Base-by-base conservation (phyloP, 2,329 filamentous ascomycete genomes). In the Hymenoscyphus scutula region DNA sequence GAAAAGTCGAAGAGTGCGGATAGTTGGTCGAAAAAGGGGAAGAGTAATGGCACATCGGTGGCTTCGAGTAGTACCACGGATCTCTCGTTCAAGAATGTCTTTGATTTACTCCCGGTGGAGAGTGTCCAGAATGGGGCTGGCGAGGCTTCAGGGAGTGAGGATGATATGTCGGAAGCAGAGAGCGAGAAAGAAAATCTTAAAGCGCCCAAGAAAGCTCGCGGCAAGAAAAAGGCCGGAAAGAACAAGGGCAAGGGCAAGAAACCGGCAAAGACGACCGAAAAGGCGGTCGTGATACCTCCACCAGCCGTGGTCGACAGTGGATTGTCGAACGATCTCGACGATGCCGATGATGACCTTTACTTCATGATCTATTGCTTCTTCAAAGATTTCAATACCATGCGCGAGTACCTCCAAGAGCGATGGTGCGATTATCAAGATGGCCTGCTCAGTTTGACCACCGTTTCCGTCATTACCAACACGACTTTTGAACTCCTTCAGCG, bases 351-450 rank as follows among this genome's bases (percentile, higher is more conserved):
- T 5, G 72, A 75, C 34, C 57, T 71, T 41, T 74, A 73, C 64
- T 73, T 76, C 70, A 67, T 75, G 57, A 63, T 76, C 25, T 74
- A 75, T 56, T 75, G 73, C 64, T 74, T 75, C 61, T 76, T 76
- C 61, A 71, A 72, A 17, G 74, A 75, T 61, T 75, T 73, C 64
- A 75, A 73, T 59, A 38, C 56, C 37, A 71, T 75, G 58, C 68
- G 72, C 19, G 69, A 71, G 38, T 70, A 73, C 57, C 60, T 76
- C 5, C 58, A 62, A 6, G 74, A 75, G 53, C 65, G 69, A 13
- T 76, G 73, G 73, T 71, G 70, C 59, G 74, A 76, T 53, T 75
- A 74, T 63, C 72, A 59, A 10, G 60, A 67, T 3, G 66, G 62
- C 57, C 58, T 74, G 67, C 38, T 69, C 67, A 54, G 64, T 66